Evolutionary conservation across 208 protist species (phyloP).

Genomic region (Crithidia fasciculata): DNA sequence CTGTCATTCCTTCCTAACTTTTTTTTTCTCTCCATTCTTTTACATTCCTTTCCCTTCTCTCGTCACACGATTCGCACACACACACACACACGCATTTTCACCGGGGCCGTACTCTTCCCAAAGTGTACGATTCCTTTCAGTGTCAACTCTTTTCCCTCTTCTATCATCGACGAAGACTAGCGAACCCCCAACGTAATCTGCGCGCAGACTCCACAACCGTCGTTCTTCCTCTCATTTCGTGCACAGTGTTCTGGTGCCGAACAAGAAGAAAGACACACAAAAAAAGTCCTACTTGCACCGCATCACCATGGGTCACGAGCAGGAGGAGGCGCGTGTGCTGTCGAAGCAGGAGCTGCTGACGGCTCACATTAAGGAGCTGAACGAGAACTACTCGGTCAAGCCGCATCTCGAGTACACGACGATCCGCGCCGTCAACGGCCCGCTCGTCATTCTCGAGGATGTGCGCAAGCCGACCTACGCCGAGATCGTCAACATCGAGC

Average conservation of each 20-base stretch:
- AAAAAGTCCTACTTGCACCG: background rate
- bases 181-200: background rate
- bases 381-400: constrained; percentile 78
- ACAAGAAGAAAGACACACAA: background rate
- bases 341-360: constrained; percentile 89
- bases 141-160: background rate
- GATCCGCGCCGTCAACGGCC: constrained; percentile 99
- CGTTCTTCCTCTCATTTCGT: no score
- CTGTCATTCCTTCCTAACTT: background rate
- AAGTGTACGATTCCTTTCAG: no score
- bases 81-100: no score
- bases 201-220: no score
- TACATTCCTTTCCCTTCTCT: background rate
- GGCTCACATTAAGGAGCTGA: constrained; percentile 78
- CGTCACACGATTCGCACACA: background rate
- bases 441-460: constrained; percentile 99
- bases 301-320: constrained; percentile 45
- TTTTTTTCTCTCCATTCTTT: constrained; percentile 5
- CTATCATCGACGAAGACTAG: background rate
- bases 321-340: constrained; percentile 64
- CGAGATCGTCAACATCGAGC: constrained; percentile 99
- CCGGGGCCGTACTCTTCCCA: no score
- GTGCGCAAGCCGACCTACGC: constrained; percentile 98
- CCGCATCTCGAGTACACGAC: constrained; percentile 98
- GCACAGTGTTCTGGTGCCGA: no score